Percentiles rank a stretch among this genome's conserved stretches.
Conservation (phyloP, 345 rosid species). For the Eucalyptus decipiens region DNA sequence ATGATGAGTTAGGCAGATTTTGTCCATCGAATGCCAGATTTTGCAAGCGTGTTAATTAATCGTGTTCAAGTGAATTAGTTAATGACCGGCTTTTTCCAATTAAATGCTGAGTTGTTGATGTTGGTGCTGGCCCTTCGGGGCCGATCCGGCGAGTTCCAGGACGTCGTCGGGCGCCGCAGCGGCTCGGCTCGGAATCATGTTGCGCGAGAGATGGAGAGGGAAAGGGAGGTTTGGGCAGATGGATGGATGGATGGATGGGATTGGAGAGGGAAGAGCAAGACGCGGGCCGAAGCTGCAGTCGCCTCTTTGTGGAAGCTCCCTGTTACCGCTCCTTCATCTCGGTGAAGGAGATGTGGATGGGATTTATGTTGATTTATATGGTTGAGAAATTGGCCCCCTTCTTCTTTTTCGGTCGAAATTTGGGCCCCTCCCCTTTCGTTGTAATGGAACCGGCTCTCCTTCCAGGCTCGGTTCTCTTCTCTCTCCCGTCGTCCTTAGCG, state of each 20-base stretch:
- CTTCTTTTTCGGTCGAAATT: too few species aligned
- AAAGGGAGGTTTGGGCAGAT: not conserved
- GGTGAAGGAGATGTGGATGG: too few species aligned
- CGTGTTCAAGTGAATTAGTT: too few species aligned
- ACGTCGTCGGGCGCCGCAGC: constrained; percentile 28
- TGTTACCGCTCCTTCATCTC: too few species aligned
- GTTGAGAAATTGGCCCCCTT: too few species aligned
- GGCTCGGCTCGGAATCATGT: constrained; percentile 41
- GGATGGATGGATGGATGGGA: not conserved
- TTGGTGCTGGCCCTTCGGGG: not conserved
- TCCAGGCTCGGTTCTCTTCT: too few species aligned
- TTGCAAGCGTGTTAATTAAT: too few species aligned
- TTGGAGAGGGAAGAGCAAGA: not conserved
- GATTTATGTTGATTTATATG: too few species aligned
- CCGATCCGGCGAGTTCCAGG: not conserved
- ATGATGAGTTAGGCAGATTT: not conserved
- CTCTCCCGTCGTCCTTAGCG: too few species aligned
- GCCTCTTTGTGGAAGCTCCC: not conserved
- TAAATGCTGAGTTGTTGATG: not conserved
- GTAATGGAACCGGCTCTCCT: too few species aligned
- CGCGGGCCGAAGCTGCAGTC: not conserved
- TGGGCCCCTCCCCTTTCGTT: too few species aligned
- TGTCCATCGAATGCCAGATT: not conserved
- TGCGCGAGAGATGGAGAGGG: not conserved
- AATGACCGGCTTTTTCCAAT: not conserved